Percentiles rank a stretch among this genome's conserved stretches.
These are phyloP conservation scores for Trichoderma sp. DNA, from an alignment of 2,329 filamentous ascomycete species.

Conservation along the genomic window DNA sequence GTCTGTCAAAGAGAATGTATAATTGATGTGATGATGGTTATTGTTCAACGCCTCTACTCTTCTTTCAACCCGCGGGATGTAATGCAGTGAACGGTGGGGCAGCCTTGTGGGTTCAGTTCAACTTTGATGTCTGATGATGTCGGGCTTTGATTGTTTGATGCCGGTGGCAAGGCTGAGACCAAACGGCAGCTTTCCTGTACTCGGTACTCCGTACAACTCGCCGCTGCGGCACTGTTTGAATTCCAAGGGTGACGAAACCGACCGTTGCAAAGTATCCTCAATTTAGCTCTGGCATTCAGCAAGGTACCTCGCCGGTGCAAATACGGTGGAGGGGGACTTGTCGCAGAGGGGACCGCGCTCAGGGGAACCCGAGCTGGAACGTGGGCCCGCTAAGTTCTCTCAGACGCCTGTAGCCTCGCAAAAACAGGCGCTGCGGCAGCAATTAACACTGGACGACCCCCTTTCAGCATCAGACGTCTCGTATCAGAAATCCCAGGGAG, in stretches of 20 bases:
- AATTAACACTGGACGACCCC: not conserved
- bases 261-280: conserved; percentile 7
- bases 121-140: not conserved
- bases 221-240: not conserved
- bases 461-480: not conserved
- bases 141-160: not conserved
- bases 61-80: not conserved
- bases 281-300: not conserved
- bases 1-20: not conserved
- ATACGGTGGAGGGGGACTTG: not conserved
- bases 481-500: not conserved
- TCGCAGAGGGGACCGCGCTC: conserved; percentile 2
- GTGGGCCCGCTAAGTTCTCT: not conserved
- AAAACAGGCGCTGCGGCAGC: not conserved
- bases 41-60: not conserved
- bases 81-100: not conserved
- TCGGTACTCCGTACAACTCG: not conserved
- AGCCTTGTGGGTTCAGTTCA: not conserved
- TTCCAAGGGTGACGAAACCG: conserved; percentile 3
- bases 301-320: not conserved
- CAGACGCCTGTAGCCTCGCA: not conserved
- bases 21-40: not conserved
- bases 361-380: conserved; percentile 19
- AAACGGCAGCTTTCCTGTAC: not conserved
- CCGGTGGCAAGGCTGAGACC: conserved; percentile 12